Conservation (phyloP, 176 grass and related monocot genomes). For the Areca catechu region DNA sequence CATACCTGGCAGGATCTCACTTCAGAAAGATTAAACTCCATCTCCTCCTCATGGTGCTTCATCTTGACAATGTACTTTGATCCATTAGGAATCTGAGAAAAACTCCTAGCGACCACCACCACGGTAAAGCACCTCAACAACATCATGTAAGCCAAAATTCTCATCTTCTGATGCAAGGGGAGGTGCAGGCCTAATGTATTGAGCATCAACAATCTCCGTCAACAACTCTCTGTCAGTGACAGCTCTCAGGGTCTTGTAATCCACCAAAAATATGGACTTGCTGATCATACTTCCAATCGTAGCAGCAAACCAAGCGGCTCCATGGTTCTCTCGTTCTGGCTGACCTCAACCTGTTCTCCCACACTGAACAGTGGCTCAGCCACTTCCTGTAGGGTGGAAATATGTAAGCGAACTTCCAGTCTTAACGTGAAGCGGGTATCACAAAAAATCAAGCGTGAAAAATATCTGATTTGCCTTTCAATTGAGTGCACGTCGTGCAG, state of each 20-base stretch:
- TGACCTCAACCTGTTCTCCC: slow-evolving; percentile 48
- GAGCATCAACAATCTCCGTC: slow-evolving; percentile 44
- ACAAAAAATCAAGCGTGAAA: too few relatives aligned
- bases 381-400: not conserved
- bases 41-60: not conserved
- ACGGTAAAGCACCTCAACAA: slow-evolving; percentile 37
- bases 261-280: slow-evolving; percentile 27
- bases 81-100: slow-evolving; percentile 1
- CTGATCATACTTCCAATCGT: slow-evolving; percentile 27
- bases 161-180: not conserved
- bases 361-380: slow-evolving; percentile 17
- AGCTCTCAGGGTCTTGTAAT: slow-evolving; percentile 35
- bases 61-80: slow-evolving; percentile 23
- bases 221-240: not conserved
- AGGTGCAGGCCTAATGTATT: slow-evolving; percentile 32
- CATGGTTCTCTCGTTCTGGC: slow-evolving; percentile 21
- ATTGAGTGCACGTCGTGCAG: too few relatives aligned
- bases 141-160: slow-evolving; percentile 18
- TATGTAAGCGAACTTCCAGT: too few relatives aligned
- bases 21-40: slow-evolving; percentile 12
- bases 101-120: slow-evolving; percentile 29
- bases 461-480: too few relatives aligned
- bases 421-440: too few relatives aligned
- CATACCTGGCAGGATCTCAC: slow-evolving; percentile 35
- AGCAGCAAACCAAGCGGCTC: slow-evolving; percentile 50